phyloP scores from a whole-genome alignment of 768 basidiomycete genomes.

The Sistotremastrum niveocremeum region DNA sequence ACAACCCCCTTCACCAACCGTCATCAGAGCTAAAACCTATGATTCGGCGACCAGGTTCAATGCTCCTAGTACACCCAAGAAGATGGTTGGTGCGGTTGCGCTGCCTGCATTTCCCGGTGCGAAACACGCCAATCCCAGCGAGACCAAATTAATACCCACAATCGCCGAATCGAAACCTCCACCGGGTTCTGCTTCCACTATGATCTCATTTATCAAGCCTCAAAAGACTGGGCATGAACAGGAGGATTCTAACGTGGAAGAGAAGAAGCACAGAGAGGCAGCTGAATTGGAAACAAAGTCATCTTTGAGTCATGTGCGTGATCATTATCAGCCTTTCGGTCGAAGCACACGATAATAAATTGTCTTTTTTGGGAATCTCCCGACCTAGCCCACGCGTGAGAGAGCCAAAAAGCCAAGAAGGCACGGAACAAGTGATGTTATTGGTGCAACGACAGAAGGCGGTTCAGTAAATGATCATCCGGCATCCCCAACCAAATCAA shows the following conservation, averaged over 20 bases:
- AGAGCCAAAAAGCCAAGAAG: too few relatives aligned
- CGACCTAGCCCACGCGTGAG: too few relatives aligned
- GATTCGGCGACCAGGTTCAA: constrained; percentile 6
- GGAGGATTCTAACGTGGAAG: background rate
- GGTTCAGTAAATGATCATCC: too few relatives aligned
- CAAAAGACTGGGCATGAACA: constrained; percentile 29
- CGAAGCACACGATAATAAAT: too few relatives aligned
- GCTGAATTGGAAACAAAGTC: background rate
- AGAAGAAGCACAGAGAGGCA: background rate
- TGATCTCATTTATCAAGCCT: constrained; percentile 50
- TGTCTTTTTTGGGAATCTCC: too few relatives aligned
- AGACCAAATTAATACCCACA: background rate
- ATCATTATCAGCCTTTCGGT: constrained; percentile 22
- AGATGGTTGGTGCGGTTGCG: background rate
- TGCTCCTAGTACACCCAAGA: constrained; percentile 1
- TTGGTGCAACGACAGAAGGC: too few relatives aligned
- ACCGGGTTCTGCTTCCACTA: constrained; percentile 63
- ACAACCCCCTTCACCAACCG: constrained; percentile 26
- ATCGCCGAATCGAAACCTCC: background rate
- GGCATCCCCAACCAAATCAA: too few relatives aligned
- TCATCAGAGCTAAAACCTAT: constrained; percentile 11
- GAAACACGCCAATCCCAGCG: background rate
- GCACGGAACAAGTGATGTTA: too few relatives aligned
- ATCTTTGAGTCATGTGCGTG: constrained; percentile 79
- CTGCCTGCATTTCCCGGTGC: background rate